These are phyloP conservation scores for Haematococcus sp. DNA, from an alignment of 139 green algal genomes.

Conservation along the genomic window DNA sequence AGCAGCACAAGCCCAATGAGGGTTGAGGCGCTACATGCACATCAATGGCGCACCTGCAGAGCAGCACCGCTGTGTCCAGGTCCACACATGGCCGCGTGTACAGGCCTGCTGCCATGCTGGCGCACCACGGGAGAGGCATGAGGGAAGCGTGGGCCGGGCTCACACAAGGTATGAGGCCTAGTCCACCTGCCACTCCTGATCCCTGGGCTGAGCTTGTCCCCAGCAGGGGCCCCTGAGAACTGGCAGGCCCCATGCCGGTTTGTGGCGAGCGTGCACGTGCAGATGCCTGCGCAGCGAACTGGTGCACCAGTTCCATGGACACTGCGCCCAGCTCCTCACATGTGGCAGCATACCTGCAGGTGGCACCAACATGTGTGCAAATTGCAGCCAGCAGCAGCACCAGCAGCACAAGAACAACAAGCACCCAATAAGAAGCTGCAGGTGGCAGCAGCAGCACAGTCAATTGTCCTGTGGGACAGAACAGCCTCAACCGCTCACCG, in stretches of 20 bases:
- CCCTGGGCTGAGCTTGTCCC: not conserved
- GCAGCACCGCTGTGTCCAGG: not conserved
- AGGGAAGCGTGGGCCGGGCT: not conserved
- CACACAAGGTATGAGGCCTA: too few relatives aligned
- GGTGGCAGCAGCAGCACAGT: too few relatives aligned
- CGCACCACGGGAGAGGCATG: not conserved
- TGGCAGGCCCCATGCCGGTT: not conserved
- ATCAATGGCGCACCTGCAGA: not conserved
- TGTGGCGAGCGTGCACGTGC: not conserved
- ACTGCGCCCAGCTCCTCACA: not conserved
- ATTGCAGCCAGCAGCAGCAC: too few relatives aligned
- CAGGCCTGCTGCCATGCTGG: not conserved
- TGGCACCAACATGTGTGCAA: not conserved
- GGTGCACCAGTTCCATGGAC: slow-evolving; percentile 1
- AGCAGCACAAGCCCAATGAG: too few relatives aligned
- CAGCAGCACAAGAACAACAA: too few relatives aligned
- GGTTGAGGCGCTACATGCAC: too few relatives aligned
- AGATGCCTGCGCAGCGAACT: not conserved
- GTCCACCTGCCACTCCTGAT: not conserved
- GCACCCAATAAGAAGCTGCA: too few relatives aligned
- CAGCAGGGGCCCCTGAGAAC: not conserved
- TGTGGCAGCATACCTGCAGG: slow-evolving; percentile 1
- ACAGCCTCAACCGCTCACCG: not conserved
- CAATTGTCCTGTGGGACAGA: too few relatives aligned
- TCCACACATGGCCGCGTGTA: not conserved